phyloP scores from a whole-genome alignment of 352 stramenopile genomes.

The Phytophthora foliorum region DNA sequence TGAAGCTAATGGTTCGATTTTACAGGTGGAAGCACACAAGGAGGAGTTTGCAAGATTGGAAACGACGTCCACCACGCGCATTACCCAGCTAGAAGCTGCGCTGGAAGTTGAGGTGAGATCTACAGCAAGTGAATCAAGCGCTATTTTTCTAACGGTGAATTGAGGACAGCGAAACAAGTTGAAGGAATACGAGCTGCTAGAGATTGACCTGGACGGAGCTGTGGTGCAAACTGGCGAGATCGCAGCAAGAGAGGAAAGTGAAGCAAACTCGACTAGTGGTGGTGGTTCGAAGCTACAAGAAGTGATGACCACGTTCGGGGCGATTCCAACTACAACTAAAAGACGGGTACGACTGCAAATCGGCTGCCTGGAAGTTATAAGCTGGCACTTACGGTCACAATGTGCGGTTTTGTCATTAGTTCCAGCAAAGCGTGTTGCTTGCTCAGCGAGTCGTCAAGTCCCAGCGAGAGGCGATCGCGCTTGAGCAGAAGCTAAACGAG shows the following conservation, averaged over 20 bases:
- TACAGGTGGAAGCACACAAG: constrained; percentile 69
- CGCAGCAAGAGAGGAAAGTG: constrained; percentile 1
- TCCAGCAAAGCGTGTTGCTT: constrained; percentile 78
- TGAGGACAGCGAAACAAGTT: constrained; percentile 56
- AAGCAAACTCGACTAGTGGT: neutral
- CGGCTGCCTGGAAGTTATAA: neutral
- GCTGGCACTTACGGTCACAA: neutral
- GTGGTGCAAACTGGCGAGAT: constrained; percentile 72
- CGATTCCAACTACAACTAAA: constrained; percentile 74
- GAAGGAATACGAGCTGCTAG: constrained; percentile 78
- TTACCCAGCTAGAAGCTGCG: constrained; percentile 62
- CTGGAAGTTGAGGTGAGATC: constrained; percentile 61
- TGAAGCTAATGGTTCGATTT: neutral
- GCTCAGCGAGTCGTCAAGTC: constrained; percentile 77
- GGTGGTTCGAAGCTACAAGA: constrained; percentile 44
- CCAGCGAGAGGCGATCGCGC: constrained; percentile 59
- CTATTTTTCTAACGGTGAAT: neutral
- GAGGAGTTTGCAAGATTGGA: constrained; percentile 80
- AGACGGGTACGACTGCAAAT: constrained; percentile 51
- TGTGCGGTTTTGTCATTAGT: constrained; percentile 40
- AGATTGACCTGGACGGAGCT: constrained; percentile 77
- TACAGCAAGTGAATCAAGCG: neutral
- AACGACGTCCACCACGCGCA: constrained; percentile 66
- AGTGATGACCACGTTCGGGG: constrained; percentile 66
- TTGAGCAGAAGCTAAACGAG: constrained; percentile 50